A percentile compares a stretch with the other conserved stretches of the same genome.
Evolutionary conservation across 2,329 filamentous ascomycete genomes (phyloP).

Genomic region (Fonsecaea monophora): DNA sequence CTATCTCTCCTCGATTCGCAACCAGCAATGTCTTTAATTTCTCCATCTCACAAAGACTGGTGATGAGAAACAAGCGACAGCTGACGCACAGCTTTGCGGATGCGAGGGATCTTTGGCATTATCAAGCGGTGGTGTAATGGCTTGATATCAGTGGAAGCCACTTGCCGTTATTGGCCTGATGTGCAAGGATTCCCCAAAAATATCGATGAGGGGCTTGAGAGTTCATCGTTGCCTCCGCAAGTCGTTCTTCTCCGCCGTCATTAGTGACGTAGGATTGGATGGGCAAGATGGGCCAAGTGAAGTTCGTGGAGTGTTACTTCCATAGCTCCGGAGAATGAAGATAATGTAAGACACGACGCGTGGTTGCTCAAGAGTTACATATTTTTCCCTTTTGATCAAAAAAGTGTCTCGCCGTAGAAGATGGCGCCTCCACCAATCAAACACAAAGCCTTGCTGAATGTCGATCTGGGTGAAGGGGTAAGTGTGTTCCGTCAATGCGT

Average conservation of each 20-base stretch:
- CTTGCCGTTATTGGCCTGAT: conserved; percentile 22
- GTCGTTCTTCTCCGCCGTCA: conserved; percentile 30
- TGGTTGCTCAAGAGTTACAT: background rate
- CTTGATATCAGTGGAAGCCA: conserved; percentile 15
- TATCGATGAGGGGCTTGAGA: conserved; percentile 16
- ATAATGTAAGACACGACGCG: background rate
- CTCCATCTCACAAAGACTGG: conserved; percentile 42
- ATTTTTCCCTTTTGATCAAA: background rate
- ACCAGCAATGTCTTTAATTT: conserved; percentile 60
- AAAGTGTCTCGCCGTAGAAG: background rate
- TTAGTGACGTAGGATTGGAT: conserved; percentile 26
- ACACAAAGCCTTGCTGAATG: conserved; percentile 59
- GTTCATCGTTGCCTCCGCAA: conserved; percentile 9
- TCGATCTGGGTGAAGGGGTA: conserved; percentile 56
- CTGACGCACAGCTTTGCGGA: background rate
- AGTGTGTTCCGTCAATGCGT: conserved; percentile 8
- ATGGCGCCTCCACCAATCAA: conserved; percentile 52
- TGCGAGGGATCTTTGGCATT: conserved; percentile 13
- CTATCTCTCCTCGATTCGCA: conserved; percentile 67
- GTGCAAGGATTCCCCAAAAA: conserved; percentile 17
- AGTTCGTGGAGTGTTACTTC: background rate
- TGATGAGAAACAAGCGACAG: background rate
- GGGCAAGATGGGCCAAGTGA: background rate
- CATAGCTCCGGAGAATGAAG: background rate
- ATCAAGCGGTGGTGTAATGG: conserved; percentile 3